phyloP scores from a whole-genome alignment of 1,284 basidiomycete species.

The Cryptococcus sp. region DNA sequence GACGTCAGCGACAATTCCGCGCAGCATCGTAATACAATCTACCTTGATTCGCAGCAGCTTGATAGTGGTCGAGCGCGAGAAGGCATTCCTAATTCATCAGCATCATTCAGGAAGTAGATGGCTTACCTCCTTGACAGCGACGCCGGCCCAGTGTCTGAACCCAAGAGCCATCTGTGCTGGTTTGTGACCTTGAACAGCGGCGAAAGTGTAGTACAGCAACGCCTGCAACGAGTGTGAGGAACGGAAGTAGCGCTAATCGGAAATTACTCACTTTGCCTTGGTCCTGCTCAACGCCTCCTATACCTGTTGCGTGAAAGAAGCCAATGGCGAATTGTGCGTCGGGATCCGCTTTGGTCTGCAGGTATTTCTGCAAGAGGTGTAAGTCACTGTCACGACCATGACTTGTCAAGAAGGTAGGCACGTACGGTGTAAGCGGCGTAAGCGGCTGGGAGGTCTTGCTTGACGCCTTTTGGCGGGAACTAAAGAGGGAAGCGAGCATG shows the following conservation, averaged over 20 bases:
- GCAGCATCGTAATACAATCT: constrained; percentile 23
- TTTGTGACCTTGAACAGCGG: constrained; percentile 80
- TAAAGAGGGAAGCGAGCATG: constrained; percentile 5
- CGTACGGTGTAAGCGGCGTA: constrained; percentile 38
- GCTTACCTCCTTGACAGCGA: constrained; percentile 72
- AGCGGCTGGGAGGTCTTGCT: constrained; percentile 39
- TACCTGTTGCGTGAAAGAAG: constrained; percentile 85
- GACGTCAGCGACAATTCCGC: neutral
- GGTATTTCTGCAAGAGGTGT: constrained; percentile 54
- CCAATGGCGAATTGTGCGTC: constrained; percentile 79
- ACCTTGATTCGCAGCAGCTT: constrained; percentile 80
- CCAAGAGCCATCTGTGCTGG: constrained; percentile 90
- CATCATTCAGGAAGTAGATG: neutral
- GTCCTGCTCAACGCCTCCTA: constrained; percentile 61
- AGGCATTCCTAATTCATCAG: constrained; percentile 62
- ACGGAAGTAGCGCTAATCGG: neutral
- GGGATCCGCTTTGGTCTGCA: constrained; percentile 61
- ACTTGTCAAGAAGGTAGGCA: neutral
- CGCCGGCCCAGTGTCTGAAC: constrained; percentile 94
- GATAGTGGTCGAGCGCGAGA: constrained; percentile 81
- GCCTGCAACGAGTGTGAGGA: constrained; percentile 56
- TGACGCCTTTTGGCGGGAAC: constrained; percentile 48
- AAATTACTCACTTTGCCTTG: constrained; percentile 56
- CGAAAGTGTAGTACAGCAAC: constrained; percentile 89
- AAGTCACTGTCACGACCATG: neutral